phyloP scores from a whole-genome alignment of 345 rosid genomes.

The Stellera chamaejasme region DNA sequence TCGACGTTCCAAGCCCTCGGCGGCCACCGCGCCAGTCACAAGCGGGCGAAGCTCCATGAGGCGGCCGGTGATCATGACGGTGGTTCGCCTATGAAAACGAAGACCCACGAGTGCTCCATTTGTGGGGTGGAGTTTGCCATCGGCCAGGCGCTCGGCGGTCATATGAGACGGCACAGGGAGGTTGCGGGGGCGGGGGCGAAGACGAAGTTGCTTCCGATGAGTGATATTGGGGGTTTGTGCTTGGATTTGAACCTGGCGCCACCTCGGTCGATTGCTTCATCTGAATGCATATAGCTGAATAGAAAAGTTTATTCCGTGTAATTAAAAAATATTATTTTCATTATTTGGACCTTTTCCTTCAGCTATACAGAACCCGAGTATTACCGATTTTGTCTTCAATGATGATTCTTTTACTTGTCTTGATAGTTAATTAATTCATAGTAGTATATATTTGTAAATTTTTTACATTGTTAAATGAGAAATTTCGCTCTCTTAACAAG shows the following conservation, averaged over 20 bases:
- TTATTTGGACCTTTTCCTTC: slow-evolving; percentile 9
- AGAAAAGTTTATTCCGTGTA: neutral
- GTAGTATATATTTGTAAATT: too few relatives aligned
- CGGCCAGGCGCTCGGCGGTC: slow-evolving; percentile 95
- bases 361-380: neutral
- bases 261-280: slow-evolving; percentile 21
- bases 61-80: slow-evolving; percentile 17
- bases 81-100: slow-evolving; percentile 38
- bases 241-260: slow-evolving; percentile 66
- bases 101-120: slow-evolving; percentile 73
- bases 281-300: slow-evolving; percentile 9
- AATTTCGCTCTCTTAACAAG: too few relatives aligned
- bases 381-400: neutral
- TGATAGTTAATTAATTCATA: neutral
- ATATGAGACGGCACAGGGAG: slow-evolving; percentile 80
- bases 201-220: slow-evolving; percentile 23
- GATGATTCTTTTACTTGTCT: neutral
- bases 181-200: slow-evolving; percentile 16
- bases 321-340: neutral
- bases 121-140: slow-evolving; percentile 75
- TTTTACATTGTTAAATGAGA: too few relatives aligned
- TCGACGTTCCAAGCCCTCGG: slow-evolving; percentile 87
- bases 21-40: slow-evolving; percentile 91
- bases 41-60: slow-evolving; percentile 30
- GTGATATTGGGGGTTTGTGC: slow-evolving; percentile 37